These are phyloP conservation scores for Tylopilus intermedius DNA, from an alignment of 768 basidiomycete species.

Conservation along the genomic window DNA sequence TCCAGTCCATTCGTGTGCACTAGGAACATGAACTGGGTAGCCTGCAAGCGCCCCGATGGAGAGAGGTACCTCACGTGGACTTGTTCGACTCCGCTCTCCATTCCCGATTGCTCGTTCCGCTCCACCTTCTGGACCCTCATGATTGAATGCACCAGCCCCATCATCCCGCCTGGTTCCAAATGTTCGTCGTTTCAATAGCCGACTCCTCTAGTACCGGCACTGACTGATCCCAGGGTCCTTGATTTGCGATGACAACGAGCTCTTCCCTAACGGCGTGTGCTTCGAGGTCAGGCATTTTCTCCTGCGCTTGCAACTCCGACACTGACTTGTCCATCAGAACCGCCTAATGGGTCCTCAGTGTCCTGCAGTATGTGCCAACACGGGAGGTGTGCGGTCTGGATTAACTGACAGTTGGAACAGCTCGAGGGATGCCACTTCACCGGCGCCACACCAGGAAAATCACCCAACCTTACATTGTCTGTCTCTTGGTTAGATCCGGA, in stretches of 20 bases:
- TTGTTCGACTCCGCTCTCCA: slow-evolving; percentile 3
- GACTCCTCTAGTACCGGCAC: not conserved
- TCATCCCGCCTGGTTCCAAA: slow-evolving; percentile 1
- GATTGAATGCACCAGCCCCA: slow-evolving; percentile 4
- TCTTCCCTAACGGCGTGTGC: slow-evolving; percentile 4
- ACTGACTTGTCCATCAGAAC: not conserved
- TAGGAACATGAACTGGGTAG: slow-evolving; percentile 1
- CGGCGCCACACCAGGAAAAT: not conserved
- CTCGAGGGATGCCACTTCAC: not conserved
- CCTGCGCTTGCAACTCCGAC: not conserved
- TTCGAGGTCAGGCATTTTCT: slow-evolving; percentile 1
- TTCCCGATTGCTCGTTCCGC: not conserved
- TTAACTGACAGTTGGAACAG: not conserved
- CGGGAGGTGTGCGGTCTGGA: not conserved
- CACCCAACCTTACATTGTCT: not conserved
- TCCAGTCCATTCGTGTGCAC: not conserved
- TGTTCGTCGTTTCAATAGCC: not conserved
- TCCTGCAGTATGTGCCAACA: not conserved
- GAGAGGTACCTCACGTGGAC: not conserved
- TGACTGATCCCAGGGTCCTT: slow-evolving; percentile 3
- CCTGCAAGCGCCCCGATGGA: not conserved
- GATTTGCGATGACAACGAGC: not conserved
- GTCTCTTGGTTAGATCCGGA: not conserved
- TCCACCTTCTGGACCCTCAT: slow-evolving; percentile 10
- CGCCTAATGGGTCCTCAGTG: not conserved